phyloP scores from a whole-genome alignment of 768 basidiomycete genomes.

The Leccinum incarnatum region DNA sequence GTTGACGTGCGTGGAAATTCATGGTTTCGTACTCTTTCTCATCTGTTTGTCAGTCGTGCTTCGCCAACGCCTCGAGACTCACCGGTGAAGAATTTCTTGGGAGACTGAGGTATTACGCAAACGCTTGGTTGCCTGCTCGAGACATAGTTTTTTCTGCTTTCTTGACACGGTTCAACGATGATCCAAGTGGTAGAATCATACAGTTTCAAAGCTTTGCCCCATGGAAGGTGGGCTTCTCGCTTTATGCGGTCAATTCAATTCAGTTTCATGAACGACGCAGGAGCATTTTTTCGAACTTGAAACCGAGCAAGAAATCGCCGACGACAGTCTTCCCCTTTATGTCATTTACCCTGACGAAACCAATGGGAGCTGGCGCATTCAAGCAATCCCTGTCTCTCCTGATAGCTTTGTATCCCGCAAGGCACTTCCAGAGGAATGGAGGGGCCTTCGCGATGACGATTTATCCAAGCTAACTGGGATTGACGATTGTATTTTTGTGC shows the following conservation, averaged over 20 bases:
- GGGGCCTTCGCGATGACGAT: constrained; percentile 84
- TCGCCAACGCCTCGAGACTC: constrained; percentile 74
- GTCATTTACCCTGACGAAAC: constrained; percentile 88
- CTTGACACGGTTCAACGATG: constrained; percentile 52
- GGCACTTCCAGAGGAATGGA: constrained; percentile 90
- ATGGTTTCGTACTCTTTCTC: constrained; percentile 7
- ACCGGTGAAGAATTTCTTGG: constrained; percentile 84
- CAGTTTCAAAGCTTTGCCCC: constrained; percentile 78
- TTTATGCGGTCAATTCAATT: neutral
- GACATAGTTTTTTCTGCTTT: constrained; percentile 68
- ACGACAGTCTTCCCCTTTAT: constrained; percentile 65
- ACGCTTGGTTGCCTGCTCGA: constrained; percentile 91
- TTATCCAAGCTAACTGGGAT: constrained; percentile 74
- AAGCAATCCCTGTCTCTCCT: constrained; percentile 80
- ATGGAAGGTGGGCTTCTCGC: constrained; percentile 66
- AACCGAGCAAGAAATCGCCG: constrained; percentile 45
- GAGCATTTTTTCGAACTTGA: constrained; percentile 94
- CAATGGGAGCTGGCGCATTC: constrained; percentile 78
- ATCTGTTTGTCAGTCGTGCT: constrained; percentile 52
- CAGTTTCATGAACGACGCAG: constrained; percentile 34
- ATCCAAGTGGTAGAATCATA: constrained; percentile 75
- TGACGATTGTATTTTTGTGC: constrained; percentile 85
- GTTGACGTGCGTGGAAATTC: constrained; percentile 60
- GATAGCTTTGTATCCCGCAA: constrained; percentile 91
- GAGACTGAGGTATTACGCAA: constrained; percentile 76